A percentile compares a stretch with the other conserved stretches of the same genome.
Conservation (phyloP, 768 basidiomycete genomes). For the Lactarius sanguifluus region DNA sequence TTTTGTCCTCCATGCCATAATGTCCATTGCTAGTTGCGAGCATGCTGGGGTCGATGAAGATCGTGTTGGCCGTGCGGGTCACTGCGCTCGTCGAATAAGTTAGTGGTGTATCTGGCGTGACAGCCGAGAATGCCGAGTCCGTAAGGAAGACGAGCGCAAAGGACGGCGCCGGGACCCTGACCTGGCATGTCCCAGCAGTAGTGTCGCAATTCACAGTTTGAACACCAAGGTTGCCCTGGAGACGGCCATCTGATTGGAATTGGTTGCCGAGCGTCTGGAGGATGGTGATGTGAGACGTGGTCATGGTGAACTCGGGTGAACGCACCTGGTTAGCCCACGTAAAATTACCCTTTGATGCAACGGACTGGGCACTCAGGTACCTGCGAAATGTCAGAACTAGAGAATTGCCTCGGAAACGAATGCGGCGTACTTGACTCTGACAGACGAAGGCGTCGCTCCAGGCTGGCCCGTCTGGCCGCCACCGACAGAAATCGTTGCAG, state of each 20-base stretch:
- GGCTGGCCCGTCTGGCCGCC: conserved; percentile 44
- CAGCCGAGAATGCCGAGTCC: conserved; percentile 40
- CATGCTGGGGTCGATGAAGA: conserved; percentile 51
- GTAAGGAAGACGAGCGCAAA: conserved; percentile 75
- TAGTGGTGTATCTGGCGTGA: conserved; percentile 44
- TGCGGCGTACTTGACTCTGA: conserved; percentile 52
- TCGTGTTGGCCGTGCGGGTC: conserved; percentile 57
- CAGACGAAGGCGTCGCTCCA: conserved; percentile 43
- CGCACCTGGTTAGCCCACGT: conserved; percentile 77
- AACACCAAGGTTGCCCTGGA: conserved; percentile 53
- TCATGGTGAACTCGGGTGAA: not conserved
- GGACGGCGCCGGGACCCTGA: conserved; percentile 67
- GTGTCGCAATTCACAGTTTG: conserved; percentile 61
- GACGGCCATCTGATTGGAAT: conserved; percentile 67
- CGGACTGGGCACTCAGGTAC: conserved; percentile 56
- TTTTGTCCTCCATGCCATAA: conserved; percentile 35
- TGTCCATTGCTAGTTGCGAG: conserved; percentile 68
- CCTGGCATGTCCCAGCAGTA: conserved; percentile 50
- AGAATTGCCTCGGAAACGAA: conserved; percentile 13
- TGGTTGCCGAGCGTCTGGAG: conserved; percentile 57
- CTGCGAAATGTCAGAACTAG: conserved; percentile 34
- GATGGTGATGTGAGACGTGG: conserved; percentile 7
- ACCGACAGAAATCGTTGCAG: conserved; percentile 49
- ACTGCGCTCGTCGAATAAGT: conserved; percentile 49
- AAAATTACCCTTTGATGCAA: conserved; percentile 62